Base-by-base conservation (phyloP, 1,284 basidiomycete genomes). In the Trametes polyzona region DNA sequence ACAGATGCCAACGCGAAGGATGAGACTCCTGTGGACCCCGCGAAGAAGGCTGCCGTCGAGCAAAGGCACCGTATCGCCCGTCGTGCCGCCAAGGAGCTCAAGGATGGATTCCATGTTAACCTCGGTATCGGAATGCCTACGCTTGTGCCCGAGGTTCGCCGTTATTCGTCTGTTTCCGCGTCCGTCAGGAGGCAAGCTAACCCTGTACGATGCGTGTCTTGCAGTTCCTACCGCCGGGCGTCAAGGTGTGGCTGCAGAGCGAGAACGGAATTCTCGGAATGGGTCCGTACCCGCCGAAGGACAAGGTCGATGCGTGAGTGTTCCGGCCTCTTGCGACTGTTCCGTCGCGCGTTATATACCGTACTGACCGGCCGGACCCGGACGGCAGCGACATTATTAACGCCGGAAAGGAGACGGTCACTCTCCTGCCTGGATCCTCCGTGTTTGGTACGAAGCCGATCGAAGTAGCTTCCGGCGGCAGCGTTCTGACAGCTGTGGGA, bases 201-300 rank as follows among this genome's bases (percentile, higher is more conserved):
- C 26, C 0, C 5, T 37, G 14, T 23, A n/a, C n/a, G n/a, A n/a
- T n/a, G n/a, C n/a, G 27, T 27, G 19, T 14, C 9, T n/a, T 47
- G 11, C 51, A 93, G 71, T 90, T 91, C 75, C 73, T 95, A 50
- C 83, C 84, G 43, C 81, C 86, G 47, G 90, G 86, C 48, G 87
- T 93, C n/a, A 84, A 84, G 52, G 93, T 97, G 35, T 95, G 93
- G 91, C 72, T 96, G 67, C 95, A 98, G 74, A 94, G 92, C 67
- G 95, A 98, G 80, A 98, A 98, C 68, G 95, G 95, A 57, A 91
- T 97, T 60, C 79, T 98, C 62, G 95, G 94, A 44, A 95, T 97
- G 93, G 95, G 95, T 2, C 94, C 95, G 39, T 96, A 95, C 73
- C 95, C 95, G 16, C 92, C 91, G 10, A 80, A 87, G 74, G 83